Evolutionary conservation across 2,329 filamentous ascomycete species (phyloP), one percentile per base, ranked within the genome.

Genomic region (Botrytis fragariae): DNA sequence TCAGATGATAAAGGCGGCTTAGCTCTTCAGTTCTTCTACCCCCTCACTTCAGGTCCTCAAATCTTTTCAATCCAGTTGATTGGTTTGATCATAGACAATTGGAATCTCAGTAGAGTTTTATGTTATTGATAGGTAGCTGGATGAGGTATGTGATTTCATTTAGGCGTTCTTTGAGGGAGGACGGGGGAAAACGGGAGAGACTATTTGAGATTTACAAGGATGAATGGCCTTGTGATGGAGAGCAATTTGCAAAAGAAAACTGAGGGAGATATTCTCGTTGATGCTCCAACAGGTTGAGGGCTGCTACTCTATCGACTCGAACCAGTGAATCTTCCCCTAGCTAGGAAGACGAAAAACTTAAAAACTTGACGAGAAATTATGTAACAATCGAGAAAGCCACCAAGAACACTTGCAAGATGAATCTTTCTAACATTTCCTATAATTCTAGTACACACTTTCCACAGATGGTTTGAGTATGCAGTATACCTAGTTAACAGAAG

Each of bases 71-170:
- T 16, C n/a, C 1, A 29, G 51, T 57, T 8, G 1, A 18, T 57
- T 4, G 14, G 16, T 8, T 57, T 57, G 51, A 32, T 9, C 1
- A 29, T 57, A 54, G 51, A 32, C 14, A 4, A 18, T 1, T 18
- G 4, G 5, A 9, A 29, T 57, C 0, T 18, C 1, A 18, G n/a
- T 0, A 29, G 14, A 29, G n/a, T 57, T 29, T 4, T 18, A 3
- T 18, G 4, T 8, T 57, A 18, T 57, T 16, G 6, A 14, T 29
- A 9, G 14, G n/a, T 57, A 57, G 16, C 32, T 9, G 48, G 48
- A 25, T n/a, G 25, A 51, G 25, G 2, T 51, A 9, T 18, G n/a
- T 57, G 6, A 29, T 2, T 29, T 29, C 5, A 2, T 29, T 29
- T 14, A 0, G 2, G 3, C 0, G 18, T 29, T 57, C 51, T 57